Evolutionary conservation across 495 filamentous ascomycete genomes (phyloP), one percentile per base, ranked within the genome.

Genomic region (Halenospora varia): DNA sequence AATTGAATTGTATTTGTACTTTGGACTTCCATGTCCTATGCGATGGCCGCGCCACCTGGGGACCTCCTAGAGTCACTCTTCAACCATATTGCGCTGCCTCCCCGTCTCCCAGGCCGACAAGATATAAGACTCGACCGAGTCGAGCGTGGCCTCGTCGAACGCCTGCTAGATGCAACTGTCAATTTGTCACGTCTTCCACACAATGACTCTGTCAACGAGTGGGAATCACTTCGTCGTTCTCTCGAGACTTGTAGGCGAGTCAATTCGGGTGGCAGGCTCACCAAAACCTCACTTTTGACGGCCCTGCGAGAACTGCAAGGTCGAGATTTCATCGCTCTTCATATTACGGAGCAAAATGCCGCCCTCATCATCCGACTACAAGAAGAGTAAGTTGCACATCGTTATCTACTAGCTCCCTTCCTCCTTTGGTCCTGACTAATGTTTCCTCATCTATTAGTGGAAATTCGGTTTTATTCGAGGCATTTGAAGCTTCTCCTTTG

Each of bases 311-410:
- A 56, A 0, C 62, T 82, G 3, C 48, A 72, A 13, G 52, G 55
- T 1, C 52, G 66, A 15, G 56, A 64, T 44, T 56, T 68, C 15
- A 59, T 85, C 15, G 73, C 81, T 15, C 44, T 84, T 6, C 65
- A 81, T 63, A 61, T 86, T 19, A 56, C 63, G 2, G 70, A 75
- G 46, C 82, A 85, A 58, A 86, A 85, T 73, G 78, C 82, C 2
- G 80, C 71, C 10, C 51, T 85, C 11, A 60, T 84, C 3, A 68
- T 86, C 25, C 73, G 75, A 40, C 65, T 68, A 6, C 64, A 70
- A 11, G 29, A 25, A 2, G 13, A 50, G 78, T 80, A 60, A 73
- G 79, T 48, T 42, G 42, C 35, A 44, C 51, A 15, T 42, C 35
- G 42, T 35, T 17, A 54, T 26, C 13, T 42, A 54, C 29, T 2